Evolutionary conservation across 257 asterid species (phyloP).

Genomic region (Solanum lignicaule): DNA sequence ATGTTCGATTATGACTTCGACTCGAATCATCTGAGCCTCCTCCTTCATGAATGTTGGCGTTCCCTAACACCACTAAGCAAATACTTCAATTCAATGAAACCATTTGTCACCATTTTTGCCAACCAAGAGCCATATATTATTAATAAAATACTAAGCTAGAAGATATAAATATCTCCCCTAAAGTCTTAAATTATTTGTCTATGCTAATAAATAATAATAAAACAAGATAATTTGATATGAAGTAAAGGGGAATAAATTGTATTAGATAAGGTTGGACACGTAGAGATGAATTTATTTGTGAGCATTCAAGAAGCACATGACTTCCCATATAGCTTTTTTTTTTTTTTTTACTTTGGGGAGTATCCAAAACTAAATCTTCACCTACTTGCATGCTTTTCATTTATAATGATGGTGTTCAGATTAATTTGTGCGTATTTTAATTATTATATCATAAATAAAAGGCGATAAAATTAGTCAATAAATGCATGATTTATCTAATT

Average conservation of each 20-base stretch:
- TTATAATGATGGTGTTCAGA: not conserved
- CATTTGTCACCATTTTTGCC: not conserved
- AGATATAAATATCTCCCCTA: not conserved
- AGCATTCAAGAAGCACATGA: constrained; percentile 16
- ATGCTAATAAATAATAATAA: not conserved
- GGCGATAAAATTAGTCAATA: not conserved
- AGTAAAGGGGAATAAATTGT: not conserved
- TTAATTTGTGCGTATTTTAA: not conserved
- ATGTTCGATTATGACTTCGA: not conserved
- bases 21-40: not conserved
- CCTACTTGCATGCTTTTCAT: not conserved
- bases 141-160: not conserved
- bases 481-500: no score
- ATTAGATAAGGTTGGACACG: constrained; percentile 5
- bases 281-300: not conserved
- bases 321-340: not conserved
- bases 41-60: not conserved
- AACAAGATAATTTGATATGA: not conserved
- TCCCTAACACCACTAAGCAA: not conserved
- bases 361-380: not conserved
- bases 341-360: not conserved
- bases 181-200: not conserved
- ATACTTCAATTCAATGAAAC: not conserved
- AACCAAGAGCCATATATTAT: not conserved
- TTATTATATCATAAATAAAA: not conserved